A percentile compares a stretch with the other conserved stretches of the same genome.
These are phyloP conservation scores for Saraca asoca DNA, from an alignment of 331 rosid species.

Conservation along the genomic window DNA sequence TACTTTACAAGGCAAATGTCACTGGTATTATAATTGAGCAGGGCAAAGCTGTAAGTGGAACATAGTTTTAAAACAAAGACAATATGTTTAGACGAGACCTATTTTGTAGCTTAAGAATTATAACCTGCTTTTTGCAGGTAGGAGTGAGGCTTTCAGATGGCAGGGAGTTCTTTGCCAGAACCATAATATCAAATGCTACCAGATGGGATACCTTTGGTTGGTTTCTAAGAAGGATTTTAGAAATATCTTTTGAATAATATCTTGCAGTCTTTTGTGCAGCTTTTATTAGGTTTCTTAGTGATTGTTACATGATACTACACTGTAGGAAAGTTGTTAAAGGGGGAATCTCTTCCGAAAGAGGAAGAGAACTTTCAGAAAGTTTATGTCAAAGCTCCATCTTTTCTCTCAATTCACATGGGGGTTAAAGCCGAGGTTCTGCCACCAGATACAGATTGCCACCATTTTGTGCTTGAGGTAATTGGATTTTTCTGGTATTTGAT, in stretches of 20 bases:
- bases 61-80: conserved; percentile 18
- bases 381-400: conserved; percentile 91
- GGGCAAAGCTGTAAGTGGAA: conserved; percentile 77
- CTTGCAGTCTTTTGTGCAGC: conserved; percentile 26
- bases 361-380: conserved; percentile 88
- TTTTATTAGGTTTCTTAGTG: conserved; percentile 4
- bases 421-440: conserved; percentile 49
- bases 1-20: conserved; percentile 87
- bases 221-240: conserved; percentile 35
- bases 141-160: conserved; percentile 88
- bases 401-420: conserved; percentile 85
- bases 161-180: conserved; percentile 80
- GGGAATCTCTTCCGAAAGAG: conserved; percentile 70
- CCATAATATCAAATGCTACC: conserved; percentile 92
- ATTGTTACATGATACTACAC: conserved; percentile 28
- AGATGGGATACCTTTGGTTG: conserved; percentile 99
- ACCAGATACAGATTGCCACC: conserved; percentile 73
- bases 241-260: conserved; percentile 24
- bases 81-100: conserved; percentile 25
- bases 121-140: conserved; percentile 53
- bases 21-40: conserved; percentile 62
- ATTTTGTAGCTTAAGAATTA: conserved; percentile 30
- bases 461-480: conserved; percentile 89
- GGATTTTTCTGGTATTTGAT: conserved; percentile 32
- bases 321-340: conserved; percentile 76